Conservation (phyloP, 441 rosid species). For the Populus hybrid region DNA sequence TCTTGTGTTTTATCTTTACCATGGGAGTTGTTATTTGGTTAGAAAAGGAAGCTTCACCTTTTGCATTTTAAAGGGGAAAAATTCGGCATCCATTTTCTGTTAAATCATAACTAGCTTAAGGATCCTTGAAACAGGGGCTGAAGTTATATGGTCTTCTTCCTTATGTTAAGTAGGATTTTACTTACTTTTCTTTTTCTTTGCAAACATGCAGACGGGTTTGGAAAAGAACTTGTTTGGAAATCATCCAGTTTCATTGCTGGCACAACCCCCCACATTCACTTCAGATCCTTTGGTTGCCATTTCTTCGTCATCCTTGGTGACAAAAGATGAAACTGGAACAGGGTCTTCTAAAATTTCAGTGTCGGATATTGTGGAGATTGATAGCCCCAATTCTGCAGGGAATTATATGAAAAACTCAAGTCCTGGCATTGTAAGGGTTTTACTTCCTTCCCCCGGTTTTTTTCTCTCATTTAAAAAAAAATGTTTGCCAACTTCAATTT, state of each 20-base stretch:
- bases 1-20: not conserved
- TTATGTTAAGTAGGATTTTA: conserved; percentile 10
- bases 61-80: not conserved
- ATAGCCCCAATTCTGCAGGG: conserved; percentile 70
- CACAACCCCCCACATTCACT: conserved; percentile 75
- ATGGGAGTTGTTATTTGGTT: not conserved
- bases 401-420: conserved; percentile 64
- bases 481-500: not conserved
- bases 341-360: conserved; percentile 48
- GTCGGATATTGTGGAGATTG: conserved; percentile 92
- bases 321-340: conserved; percentile 40
- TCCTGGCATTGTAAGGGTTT: conserved; percentile 70
- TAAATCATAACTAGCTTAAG: not conserved
- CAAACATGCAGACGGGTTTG: conserved; percentile 68
- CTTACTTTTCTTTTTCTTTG: conserved; percentile 1
- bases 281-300: conserved; percentile 62
- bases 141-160: not conserved
- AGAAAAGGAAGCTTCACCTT: not conserved
- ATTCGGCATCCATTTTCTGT: not conserved
- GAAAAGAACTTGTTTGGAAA: conserved; percentile 86
- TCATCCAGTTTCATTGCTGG: conserved; percentile 70
- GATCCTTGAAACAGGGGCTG: conserved; percentile 8
- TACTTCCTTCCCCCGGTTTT: not conserved
- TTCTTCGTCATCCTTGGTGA: conserved; percentile 42
- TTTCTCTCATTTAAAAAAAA: not conserved